Conservation (phyloP, 2,329 filamentous ascomycete genomes). For the Teratosphaeria viscida region DNA sequence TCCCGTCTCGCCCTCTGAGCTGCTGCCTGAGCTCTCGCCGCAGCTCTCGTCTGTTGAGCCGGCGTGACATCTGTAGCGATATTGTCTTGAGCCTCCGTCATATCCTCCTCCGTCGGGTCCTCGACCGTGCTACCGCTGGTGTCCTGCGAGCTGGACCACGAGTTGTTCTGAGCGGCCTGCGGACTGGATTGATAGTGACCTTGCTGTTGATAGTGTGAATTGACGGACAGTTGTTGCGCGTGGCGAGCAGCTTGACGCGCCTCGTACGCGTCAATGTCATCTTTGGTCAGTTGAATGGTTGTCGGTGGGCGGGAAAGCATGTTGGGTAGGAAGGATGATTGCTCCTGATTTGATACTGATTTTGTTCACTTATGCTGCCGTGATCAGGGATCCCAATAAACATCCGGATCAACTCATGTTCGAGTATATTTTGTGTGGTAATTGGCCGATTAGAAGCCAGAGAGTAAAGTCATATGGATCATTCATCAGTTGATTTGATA, state of each 20-base stretch:
- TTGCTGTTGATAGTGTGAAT: constrained; percentile 7
- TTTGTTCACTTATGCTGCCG: neutral
- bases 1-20: constrained; percentile 21
- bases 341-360: neutral
- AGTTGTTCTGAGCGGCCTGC: neutral
- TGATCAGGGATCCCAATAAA: neutral
- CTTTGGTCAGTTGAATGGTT: constrained; percentile 24
- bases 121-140: constrained; percentile 14
- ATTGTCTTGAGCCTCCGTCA: neutral
- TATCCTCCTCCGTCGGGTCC: constrained; percentile 6
- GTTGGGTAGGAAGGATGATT: neutral
- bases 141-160: constrained; percentile 8
- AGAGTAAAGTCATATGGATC: no score
- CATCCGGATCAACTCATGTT: no score
- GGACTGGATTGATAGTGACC: neutral
- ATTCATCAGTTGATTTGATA: neutral
- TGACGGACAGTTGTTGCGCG: constrained; percentile 9
- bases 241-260: constrained; percentile 21
- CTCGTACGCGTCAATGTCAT: constrained; percentile 25
- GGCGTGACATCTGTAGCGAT: constrained; percentile 6
- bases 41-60: constrained; percentile 16
- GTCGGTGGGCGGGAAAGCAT: constrained; percentile 28
- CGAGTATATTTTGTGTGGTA: no score
- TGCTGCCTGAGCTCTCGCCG: constrained; percentile 14
- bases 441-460: no score